A percentile compares a stretch with the other conserved stretches of the same genome.
Conservation (phyloP, 2,329 filamentous ascomycete species). For the Leptographium procerum region DNA sequence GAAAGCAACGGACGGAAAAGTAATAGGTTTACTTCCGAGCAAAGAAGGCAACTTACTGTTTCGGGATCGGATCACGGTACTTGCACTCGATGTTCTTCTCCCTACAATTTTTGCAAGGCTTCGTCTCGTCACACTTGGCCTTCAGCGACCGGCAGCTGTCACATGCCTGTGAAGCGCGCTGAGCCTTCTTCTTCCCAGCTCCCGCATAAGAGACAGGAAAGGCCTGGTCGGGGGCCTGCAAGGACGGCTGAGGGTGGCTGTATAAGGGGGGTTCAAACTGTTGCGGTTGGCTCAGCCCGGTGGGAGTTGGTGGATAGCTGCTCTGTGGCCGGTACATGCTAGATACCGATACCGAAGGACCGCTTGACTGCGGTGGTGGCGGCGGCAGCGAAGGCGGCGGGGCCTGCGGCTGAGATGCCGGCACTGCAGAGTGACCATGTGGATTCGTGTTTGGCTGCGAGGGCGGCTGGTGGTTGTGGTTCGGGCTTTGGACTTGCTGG, state of each 20-base stretch:
- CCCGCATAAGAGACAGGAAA: constrained; percentile 32
- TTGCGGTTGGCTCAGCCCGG: background rate
- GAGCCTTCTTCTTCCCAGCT: constrained; percentile 49
- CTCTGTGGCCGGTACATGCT: background rate
- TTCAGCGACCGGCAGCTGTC: constrained; percentile 80
- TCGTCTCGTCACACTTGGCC: constrained; percentile 82
- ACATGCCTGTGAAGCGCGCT: constrained; percentile 65
- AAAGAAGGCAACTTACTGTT: constrained; percentile 53
- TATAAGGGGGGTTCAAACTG: constrained; percentile 8
- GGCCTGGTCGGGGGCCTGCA: constrained; percentile 25
- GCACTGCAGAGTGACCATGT: background rate
- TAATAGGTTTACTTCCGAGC: too few species aligned
- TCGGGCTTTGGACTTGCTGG: background rate
- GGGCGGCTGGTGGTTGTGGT: background rate
- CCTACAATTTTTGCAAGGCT: constrained; percentile 75
- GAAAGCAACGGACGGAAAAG: background rate
- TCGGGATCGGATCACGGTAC: constrained; percentile 83
- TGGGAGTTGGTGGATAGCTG: background rate
- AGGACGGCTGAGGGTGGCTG: constrained; percentile 11
- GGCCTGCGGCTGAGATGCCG: background rate
- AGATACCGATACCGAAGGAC: background rate
- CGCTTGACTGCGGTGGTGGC: background rate
- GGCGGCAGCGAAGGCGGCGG: background rate
- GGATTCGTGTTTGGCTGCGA: background rate
- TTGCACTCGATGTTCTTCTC: constrained; percentile 77